Base-by-base conservation (phyloP, 2,329 filamentous ascomycete genomes). In the Epichloe sp. region DNA sequence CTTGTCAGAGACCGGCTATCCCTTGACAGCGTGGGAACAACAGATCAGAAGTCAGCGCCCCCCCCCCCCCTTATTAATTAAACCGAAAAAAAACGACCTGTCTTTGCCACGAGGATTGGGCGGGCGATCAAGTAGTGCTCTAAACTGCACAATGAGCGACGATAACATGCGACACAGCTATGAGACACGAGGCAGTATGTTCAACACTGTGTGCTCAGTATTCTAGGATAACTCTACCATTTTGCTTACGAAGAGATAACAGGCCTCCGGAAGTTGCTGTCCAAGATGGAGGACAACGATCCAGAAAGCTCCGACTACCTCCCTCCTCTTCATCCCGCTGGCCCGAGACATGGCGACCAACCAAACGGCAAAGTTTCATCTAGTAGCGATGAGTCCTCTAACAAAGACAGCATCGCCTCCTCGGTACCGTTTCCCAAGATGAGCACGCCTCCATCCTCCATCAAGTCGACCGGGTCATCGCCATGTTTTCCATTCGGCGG, bases 101-200 rank as follows among this genome's bases (percentile, higher is more conserved):
- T 36, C 15, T 31, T 34, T 21, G 38, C 11, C 47, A 42, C 47
- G 42, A 42, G 12, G 38, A 48, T 48, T 42, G 26, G 47, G n/a
- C 47, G n/a, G 37, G 10, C 19, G 26, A 48, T 48, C 21, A 5
- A 42, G 23, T 42, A 41, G 47, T 48, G 47, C 38, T 37, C 38
- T 21, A 42, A 21, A 42, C 26, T 44, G 41, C 49, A 51, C 48
- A 23, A 50, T 50, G 48, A 15, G 26, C 15, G 14, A 44, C 12
- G 17, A 36, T 23, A 11, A 41, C n/a, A 14, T 34, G 17, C 15
- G 34, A 11, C 42, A 41, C 23, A 14, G 7, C 5, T 35, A 50
- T n/a, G 48, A 46, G 42, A 50, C 48, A 40, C 48, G 48, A 6
- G 23, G 17, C 34, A 50, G 48, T 50, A 46, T 37, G 48, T 44